phyloP scores from a whole-genome alignment of 805 yeast species.

The Yarrowia phangngaensis region DNA sequence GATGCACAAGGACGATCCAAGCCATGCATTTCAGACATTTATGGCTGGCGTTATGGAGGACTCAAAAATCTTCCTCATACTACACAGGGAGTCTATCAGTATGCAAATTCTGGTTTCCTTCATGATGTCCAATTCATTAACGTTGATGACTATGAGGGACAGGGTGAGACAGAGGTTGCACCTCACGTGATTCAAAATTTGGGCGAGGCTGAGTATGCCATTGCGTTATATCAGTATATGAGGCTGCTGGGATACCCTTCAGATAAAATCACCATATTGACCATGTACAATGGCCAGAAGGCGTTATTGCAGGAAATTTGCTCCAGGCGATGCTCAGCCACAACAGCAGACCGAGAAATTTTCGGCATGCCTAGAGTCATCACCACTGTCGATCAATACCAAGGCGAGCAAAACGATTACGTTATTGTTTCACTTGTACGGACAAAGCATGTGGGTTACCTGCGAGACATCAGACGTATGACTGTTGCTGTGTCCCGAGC shows the following conservation, averaged over 20 bases:
- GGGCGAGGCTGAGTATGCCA: slow-evolving; percentile 50
- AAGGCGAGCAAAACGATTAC: slow-evolving; percentile 38
- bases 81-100: slow-evolving; percentile 25
- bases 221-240: slow-evolving; percentile 48
- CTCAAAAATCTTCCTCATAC: slow-evolving; percentile 10
- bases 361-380: slow-evolving; percentile 38
- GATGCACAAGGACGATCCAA: slow-evolving; percentile 35
- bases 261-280: slow-evolving; percentile 43
- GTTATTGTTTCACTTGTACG: slow-evolving; percentile 42
- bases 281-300: slow-evolving; percentile 44
- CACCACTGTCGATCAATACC: slow-evolving; percentile 36
- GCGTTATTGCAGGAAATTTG: slow-evolving; percentile 45
- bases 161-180: slow-evolving; percentile 37
- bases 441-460: slow-evolving; percentile 35
- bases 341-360: neutral
- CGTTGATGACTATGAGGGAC: slow-evolving; percentile 37
- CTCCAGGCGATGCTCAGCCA: slow-evolving; percentile 35
- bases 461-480: slow-evolving; percentile 33
- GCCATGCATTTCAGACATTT: slow-evolving; percentile 33
- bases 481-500: slow-evolving; percentile 39
- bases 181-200: slow-evolving; percentile 41
- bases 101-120: slow-evolving; percentile 43
- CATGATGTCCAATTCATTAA: slow-evolving; percentile 38
- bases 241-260: slow-evolving; percentile 45
- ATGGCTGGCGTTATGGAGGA: slow-evolving; percentile 33